Conservation (phyloP, 768 basidiomycete species). For the Candolleomyces efflorescens region DNA sequence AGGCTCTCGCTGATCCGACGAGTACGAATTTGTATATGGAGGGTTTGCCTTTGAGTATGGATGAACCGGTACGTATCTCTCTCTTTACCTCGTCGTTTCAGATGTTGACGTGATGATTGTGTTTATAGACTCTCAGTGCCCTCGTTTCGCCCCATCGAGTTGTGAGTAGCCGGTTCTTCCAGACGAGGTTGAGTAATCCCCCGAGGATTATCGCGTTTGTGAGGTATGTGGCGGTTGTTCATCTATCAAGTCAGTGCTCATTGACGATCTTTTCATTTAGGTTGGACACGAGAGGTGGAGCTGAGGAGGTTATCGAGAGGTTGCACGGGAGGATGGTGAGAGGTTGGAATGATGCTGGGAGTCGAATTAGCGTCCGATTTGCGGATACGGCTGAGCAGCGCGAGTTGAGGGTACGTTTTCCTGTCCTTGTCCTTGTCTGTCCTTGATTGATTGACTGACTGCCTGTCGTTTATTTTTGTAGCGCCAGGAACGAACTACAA, state of each 20-base stretch:
- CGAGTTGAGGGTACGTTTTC: conserved; percentile 59
- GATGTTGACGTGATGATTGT: conserved; percentile 5
- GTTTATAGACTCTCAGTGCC: conserved; percentile 52
- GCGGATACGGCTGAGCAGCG: conserved; percentile 77
- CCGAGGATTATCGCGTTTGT: conserved; percentile 82
- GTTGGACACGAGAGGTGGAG: conserved; percentile 65
- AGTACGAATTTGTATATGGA: conserved; percentile 84
- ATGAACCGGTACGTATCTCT: conserved; percentile 48
- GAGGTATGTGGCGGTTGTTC: conserved; percentile 42
- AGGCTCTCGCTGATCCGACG: conserved; percentile 55
- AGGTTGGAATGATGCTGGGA: conserved; percentile 73
- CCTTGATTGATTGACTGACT: conserved; percentile 2
- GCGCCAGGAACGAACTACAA: conserved; percentile 57
- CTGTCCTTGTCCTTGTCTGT: not conserved
- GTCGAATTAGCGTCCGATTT: conserved; percentile 75
- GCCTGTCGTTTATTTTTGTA: conserved; percentile 25
- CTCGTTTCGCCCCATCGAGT: conserved; percentile 70
- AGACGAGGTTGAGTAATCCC: conserved; percentile 70
- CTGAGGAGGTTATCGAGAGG: conserved; percentile 73
- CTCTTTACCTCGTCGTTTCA: not conserved
- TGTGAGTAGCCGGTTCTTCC: conserved; percentile 75
- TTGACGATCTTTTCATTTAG: conserved; percentile 29
- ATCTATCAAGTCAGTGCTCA: not conserved
- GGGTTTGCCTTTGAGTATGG: conserved; percentile 69
- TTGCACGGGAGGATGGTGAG: conserved; percentile 78